phyloP scores from a whole-genome alignment of 805 yeast species.

The Wickerhamiella azyma region DNA sequence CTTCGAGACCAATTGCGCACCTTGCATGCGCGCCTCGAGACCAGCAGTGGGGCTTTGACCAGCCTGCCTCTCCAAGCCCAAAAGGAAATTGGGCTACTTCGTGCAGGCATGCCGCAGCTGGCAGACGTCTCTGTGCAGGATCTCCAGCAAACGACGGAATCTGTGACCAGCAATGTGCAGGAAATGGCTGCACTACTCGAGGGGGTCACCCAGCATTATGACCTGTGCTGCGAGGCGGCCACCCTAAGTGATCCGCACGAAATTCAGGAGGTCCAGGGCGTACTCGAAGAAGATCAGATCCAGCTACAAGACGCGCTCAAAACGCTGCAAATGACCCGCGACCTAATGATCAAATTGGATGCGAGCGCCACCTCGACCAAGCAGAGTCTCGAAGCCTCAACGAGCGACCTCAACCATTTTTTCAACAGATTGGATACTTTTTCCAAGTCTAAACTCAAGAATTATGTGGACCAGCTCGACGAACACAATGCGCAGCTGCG shows the following conservation, averaged over 20 bases:
- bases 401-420: conserved; percentile 1
- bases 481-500: conserved; percentile 15
- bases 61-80: conserved; percentile 12
- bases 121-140: conserved; percentile 23
- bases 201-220: conserved; percentile 69
- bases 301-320: conserved; percentile 23
- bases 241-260: conserved; percentile 28
- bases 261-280: conserved; percentile 42
- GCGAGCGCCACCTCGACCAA: conserved; percentile 14
- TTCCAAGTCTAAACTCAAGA: conserved; percentile 12
- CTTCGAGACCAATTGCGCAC: conserved; percentile 11
- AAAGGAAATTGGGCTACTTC: conserved; percentile 12
- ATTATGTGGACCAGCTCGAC: conserved; percentile 16
- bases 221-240: conserved; percentile 49
- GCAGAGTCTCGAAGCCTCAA: conserved; percentile 13
- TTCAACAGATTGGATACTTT: conserved; percentile 15
- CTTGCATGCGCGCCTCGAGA: conserved; percentile 10
- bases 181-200: conserved; percentile 59
- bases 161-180: conserved; percentile 33
- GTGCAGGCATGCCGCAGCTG: conserved; percentile 12
- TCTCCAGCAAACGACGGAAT: conserved; percentile 13
- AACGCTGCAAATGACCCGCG: neutral
- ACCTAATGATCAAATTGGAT: conserved; percentile 13
- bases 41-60: conserved; percentile 9
- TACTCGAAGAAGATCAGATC: conserved; percentile 29